Conservation (phyloP, 495 filamentous ascomycete species). For the Paragyromitra xinjiangensis region DNA sequence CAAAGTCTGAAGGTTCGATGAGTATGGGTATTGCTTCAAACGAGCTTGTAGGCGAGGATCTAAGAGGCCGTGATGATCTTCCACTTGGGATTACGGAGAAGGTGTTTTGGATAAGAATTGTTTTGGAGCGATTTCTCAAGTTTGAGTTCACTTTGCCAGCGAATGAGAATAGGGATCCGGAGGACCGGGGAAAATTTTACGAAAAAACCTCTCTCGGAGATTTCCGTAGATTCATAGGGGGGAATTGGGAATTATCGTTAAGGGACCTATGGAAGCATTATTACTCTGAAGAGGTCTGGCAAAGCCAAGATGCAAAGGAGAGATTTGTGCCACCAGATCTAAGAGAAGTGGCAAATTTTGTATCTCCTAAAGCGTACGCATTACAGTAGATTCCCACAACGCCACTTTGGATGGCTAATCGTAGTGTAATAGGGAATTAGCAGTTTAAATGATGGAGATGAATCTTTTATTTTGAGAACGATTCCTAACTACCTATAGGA, state of each 20-base stretch:
- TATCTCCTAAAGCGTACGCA: not conserved
- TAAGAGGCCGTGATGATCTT: not conserved
- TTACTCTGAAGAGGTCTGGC: conserved; percentile 45
- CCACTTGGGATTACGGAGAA: conserved; percentile 39
- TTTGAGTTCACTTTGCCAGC: not conserved
- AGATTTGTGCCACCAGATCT: conserved; percentile 47
- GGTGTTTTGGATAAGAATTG: conserved; percentile 34
- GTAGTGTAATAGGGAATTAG: not conserved
- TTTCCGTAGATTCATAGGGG: conserved; percentile 33
- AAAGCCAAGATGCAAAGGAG: conserved; percentile 31
- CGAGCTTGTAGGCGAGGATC: conserved; percentile 27
- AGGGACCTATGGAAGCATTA: conserved; percentile 39
- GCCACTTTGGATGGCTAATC: not conserved
- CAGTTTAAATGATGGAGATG: no score
- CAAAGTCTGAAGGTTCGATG: not conserved
- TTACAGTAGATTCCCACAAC: not conserved
- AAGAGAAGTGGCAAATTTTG: conserved; percentile 29
- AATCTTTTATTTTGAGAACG: no score
- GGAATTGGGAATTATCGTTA: conserved; percentile 28
- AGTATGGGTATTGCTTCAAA: conserved; percentile 30
- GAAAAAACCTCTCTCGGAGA: conserved; percentile 3
- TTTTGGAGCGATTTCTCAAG: conserved; percentile 22
- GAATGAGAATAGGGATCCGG: not conserved
- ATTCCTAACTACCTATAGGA: no score
- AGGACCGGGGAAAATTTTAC: not conserved